Evolutionary conservation across 495 filamentous ascomycete species (phyloP), one percentile per base, ranked within the genome.

Genomic region (Daldinia decipiens): DNA sequence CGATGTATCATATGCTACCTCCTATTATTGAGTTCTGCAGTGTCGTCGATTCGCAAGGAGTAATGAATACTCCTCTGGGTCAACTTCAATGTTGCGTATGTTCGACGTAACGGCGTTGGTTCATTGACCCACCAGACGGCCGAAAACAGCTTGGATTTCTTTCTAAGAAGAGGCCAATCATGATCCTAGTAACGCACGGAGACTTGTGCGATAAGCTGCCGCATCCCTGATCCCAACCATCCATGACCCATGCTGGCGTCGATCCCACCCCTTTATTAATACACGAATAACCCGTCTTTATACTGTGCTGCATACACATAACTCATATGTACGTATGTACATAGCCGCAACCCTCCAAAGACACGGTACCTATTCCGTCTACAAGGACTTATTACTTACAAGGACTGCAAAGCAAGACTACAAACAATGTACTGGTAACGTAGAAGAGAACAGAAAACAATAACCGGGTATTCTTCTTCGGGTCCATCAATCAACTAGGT

Each of bases 151-250:
- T 61, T 68, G 61, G 61, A 56, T 39, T 36, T 56, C 59, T 60
- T 62, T 62, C 43, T 38, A 58, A 62, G 9, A 66, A 15, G 34
- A 55, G 21, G 21, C 70, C 70, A 73, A 73, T 68, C 40, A 68
- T 26, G 12, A 62, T 50, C 70, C 70, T 31, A n/a, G 70, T 47
- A 47, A 61, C 70, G 56, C 61, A 68, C 55, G 53, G 70, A 50
- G 58, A 29, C 40, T 60, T 60, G 50, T 65, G 61, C 65, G 70
- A 73, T 73, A 73, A 73, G 70, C 70, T 68, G 65, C 65, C 70
- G 53, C 61, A 73, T 66, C 70, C 70, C 60, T 65, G 65, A 32
- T 34, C 65, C 65, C n/a, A n/a, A 29, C 38, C 24, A 62, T 57
- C 59, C 65, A n/a, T 56, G 50, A 59, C 15, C 64, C 61, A 72